A percentile compares a stretch with the other conserved stretches of the same genome.
Evolutionary conservation across 2,329 filamentous ascomycete genomes (phyloP).

Genomic region (Neofusicoccum ribis): DNA sequence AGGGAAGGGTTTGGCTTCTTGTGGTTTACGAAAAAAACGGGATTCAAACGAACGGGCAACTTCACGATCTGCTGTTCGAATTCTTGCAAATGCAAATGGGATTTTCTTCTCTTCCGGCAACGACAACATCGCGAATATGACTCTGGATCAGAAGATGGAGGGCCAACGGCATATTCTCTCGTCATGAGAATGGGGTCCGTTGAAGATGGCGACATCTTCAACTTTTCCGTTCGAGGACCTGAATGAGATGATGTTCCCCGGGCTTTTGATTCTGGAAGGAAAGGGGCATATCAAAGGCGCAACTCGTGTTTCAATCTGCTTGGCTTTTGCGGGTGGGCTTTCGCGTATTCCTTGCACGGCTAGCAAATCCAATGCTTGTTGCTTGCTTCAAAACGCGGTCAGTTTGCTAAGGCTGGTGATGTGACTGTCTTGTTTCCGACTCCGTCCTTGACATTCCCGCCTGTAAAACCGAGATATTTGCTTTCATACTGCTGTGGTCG

Average conservation of each 20-base stretch:
- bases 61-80: slow-evolving; percentile 33
- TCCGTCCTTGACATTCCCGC: too few species aligned
- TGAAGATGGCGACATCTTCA: slow-evolving; percentile 28
- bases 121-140: slow-evolving; percentile 29
- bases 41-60: slow-evolving; percentile 25
- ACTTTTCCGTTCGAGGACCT: slow-evolving; percentile 16
- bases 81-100: slow-evolving; percentile 31
- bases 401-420: too few species aligned
- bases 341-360: neutral
- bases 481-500: too few species aligned
- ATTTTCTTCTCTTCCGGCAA: slow-evolving; percentile 34
- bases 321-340: slow-evolving; percentile 27
- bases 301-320: slow-evolving; percentile 35
- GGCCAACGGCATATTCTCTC: slow-evolving; percentile 29
- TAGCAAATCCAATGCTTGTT: slow-evolving; percentile 15
- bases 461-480: too few species aligned
- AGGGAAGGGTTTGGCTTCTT: slow-evolving; percentile 3
- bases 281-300: slow-evolving; percentile 43
- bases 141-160: slow-evolving; percentile 39
- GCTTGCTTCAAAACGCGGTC: neutral
- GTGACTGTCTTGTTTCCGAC: too few species aligned
- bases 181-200: slow-evolving; percentile 20
- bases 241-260: slow-evolving; percentile 29
- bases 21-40: slow-evolving; percentile 11
- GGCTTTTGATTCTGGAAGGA: slow-evolving; percentile 34